Base-by-base conservation (phyloP, 208 protist genomes). In the Crithidia mellificae region DNA sequence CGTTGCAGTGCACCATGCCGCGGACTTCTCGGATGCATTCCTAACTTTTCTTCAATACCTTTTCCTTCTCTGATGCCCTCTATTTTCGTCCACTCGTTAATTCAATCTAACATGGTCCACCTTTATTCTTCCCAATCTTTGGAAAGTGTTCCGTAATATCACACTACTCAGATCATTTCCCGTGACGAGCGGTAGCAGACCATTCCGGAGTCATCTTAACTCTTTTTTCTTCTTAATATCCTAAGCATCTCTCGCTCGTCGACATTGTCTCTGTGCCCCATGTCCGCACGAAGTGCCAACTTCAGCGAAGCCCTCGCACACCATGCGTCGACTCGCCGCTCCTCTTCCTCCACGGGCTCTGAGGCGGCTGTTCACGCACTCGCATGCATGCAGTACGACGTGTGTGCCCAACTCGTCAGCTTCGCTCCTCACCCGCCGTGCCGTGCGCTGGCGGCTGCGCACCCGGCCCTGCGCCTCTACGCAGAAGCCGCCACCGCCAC, bases 361-460 rank as follows among this genome's bases (percentile, higher is more conserved):
- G 32, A 29, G 12, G 22, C 39, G 6, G 53, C n/a, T 19, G 43
- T 27, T 6, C n/a, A 29, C 29, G 32, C 53, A 6, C 32, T 57
- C 17, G 29, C 53, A 32, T n/a, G 53, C 32, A 43, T 57, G 53
- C 14, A 57, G 32, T 14, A 20, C 53, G 53, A 57, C 32, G 34
- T 29, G 5, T 19, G 14, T 5, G 53, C 53, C n/a, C 53, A 57
- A 34, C 11, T 57, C 32, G 34, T 57, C 3, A 43, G 32, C n/a
- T 57, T 57, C n/a, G 9, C 53, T 0, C n/a, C 53, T 5, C 9
- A 4, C 11, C 7, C 7, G 19, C 32, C 29, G 19, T 57, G 53
- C 34, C 53, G 14, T 9, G 53, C 53, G 53, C 17, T 57, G 53
- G 53, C 53, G 29, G 53, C 53, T 5, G 34, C 20, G 32, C 39